Percentiles rank a stretch among this genome's conserved stretches.
These are phyloP conservation scores for Phytopythium chamaehyphon DNA, from an alignment of 352 stramenopile genomes.

Conservation along the genomic window DNA sequence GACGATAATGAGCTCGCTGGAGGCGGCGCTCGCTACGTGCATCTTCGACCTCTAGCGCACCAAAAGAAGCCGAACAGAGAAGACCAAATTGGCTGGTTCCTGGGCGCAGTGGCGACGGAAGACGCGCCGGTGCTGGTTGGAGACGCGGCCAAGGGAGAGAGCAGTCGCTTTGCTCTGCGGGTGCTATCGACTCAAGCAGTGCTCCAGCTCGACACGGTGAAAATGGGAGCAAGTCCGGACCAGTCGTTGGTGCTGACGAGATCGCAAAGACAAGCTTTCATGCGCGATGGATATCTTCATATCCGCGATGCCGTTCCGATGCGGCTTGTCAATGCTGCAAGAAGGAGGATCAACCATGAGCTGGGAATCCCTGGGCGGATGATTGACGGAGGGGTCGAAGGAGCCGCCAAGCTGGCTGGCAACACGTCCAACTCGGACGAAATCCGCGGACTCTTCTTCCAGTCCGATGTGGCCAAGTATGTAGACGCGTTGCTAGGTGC, in stretches of 20 bases:
- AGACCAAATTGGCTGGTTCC: constrained; percentile 46
- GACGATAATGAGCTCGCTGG: too few species aligned
- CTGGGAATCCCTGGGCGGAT: constrained; percentile 62
- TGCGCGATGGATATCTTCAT: constrained; percentile 69
- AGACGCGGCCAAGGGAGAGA: constrained; percentile 32
- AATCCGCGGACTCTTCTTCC: constrained; percentile 54
- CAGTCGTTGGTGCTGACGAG: constrained; percentile 35
- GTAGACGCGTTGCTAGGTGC: constrained; percentile 56
- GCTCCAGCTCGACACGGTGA: constrained; percentile 27
- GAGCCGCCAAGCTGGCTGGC: constrained; percentile 57
- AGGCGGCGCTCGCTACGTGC: constrained; percentile 13
- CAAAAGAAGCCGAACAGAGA: constrained; percentile 65
- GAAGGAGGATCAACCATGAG: constrained; percentile 75
- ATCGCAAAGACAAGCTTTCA: constrained; percentile 62
- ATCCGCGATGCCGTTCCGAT: constrained; percentile 59
- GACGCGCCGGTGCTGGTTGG: constrained; percentile 36
- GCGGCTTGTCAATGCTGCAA: constrained; percentile 41
- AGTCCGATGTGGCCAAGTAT: constrained; percentile 45
- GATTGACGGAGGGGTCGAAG: constrained; percentile 73
- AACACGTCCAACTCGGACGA: constrained; percentile 68
- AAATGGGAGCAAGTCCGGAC: constrained; percentile 8
- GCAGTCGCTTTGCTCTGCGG: constrained; percentile 43
- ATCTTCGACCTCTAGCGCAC: constrained; percentile 55
- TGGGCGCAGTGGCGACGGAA: constrained; percentile 23
- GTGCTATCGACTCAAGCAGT: constrained; percentile 44